Evolutionary conservation across 2,329 filamentous ascomycete species (phyloP).

Genomic region (Xylariaceae sp.): DNA sequence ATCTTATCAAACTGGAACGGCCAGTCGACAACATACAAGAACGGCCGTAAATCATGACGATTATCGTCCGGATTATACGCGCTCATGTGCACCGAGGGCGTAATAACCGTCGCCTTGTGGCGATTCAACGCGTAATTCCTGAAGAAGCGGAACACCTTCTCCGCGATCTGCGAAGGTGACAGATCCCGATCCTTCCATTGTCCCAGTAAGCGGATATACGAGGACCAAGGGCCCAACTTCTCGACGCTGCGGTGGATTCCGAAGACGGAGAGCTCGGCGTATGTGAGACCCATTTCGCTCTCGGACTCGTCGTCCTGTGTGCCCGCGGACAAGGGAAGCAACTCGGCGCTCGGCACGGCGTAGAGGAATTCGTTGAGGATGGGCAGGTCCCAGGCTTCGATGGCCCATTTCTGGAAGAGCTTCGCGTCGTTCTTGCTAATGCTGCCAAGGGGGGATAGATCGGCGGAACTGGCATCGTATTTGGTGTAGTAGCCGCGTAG

Average conservation of each 20-base stretch:
- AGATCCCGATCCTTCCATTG: constrained; percentile 14
- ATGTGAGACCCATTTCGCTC: constrained; percentile 16
- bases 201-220: constrained; percentile 12
- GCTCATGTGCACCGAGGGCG: constrained; percentile 13
- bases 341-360: constrained; percentile 14
- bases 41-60: constrained; percentile 11
- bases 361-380: constrained; percentile 10
- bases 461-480: constrained; percentile 10
- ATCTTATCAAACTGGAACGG: constrained; percentile 20
- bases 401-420: constrained; percentile 10
- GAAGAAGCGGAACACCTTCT: constrained; percentile 17
- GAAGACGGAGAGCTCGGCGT: constrained; percentile 14
- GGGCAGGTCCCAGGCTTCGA: constrained; percentile 6
- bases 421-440: constrained; percentile 15
- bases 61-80: constrained; percentile 20
- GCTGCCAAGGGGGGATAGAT: constrained; percentile 9
- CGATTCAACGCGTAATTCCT: constrained; percentile 14
- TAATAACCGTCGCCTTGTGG: constrained; percentile 12
- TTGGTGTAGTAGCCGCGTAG: constrained; percentile 10
- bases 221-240: constrained; percentile 14
- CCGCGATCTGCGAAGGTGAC: constrained; percentile 11
- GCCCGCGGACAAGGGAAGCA: constrained; percentile 12
- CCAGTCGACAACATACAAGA: constrained; percentile 15
- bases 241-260: constrained; percentile 5
- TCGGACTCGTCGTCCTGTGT: constrained; percentile 18